Conservation (phyloP, 1,284 basidiomycete species). For the Singerocomus inundabilis region DNA sequence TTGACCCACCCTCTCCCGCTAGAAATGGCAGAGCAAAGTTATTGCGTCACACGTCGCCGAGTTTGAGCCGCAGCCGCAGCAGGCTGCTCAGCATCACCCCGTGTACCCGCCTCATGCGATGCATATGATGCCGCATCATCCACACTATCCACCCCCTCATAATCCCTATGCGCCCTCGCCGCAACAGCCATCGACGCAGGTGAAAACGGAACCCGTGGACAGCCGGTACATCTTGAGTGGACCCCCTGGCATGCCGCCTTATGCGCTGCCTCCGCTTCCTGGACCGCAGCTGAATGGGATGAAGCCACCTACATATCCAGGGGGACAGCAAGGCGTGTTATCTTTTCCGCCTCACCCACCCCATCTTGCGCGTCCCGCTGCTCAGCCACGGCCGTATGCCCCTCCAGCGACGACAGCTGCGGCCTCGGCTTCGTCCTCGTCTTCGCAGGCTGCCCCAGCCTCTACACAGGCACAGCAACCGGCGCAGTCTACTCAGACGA, state of each 20-base stretch:
- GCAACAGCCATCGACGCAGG: constrained; percentile 37
- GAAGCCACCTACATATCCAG: constrained; percentile 46
- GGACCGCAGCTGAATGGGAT: constrained; percentile 57
- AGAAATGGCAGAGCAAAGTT: constrained; percentile 96
- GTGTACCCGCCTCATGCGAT: constrained; percentile 51
- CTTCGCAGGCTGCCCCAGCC: constrained; percentile 20
- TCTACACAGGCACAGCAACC: constrained; percentile 16
- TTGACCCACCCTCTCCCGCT: constrained; percentile 17
- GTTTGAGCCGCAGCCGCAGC: constrained; percentile 65
- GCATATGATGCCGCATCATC: constrained; percentile 49
- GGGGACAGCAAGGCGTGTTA: constrained; percentile 54
- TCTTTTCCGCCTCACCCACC: constrained; percentile 53
- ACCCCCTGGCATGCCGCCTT: constrained; percentile 41
- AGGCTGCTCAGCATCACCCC: constrained; percentile 46
- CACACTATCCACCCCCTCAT: constrained; percentile 43
- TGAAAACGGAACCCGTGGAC: constrained; percentile 70
- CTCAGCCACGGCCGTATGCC: constrained; percentile 27
- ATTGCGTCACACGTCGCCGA: constrained; percentile 92
- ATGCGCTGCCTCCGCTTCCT: constrained; percentile 60
- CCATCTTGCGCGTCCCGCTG: constrained; percentile 37
- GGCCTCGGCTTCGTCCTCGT: no score
- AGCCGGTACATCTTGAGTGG: constrained; percentile 56
- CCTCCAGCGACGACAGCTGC: constrained; percentile 11
- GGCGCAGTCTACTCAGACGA: constrained; percentile 11
- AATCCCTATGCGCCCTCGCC: constrained; percentile 47